Percentiles rank a stretch among this genome's conserved stretches.
Evolutionary conservation across 2,329 filamentous ascomycete species (phyloP).

Genomic region (Botryotinia globosa): DNA sequence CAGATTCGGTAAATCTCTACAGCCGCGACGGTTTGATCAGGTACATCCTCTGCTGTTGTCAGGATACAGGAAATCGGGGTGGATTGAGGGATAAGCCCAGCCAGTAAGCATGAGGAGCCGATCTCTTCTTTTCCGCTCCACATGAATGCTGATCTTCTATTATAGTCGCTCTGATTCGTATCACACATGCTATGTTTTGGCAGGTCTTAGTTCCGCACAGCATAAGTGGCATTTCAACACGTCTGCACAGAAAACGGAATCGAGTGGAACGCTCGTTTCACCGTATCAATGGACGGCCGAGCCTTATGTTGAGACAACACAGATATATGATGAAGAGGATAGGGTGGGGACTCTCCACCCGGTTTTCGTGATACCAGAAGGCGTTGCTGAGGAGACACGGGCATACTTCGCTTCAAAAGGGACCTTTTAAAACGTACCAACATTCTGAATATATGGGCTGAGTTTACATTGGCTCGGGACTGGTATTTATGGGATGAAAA

Average conservation of each 20-base stretch:
- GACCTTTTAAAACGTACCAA: conserved; percentile 28
- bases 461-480: conserved; percentile 8
- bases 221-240: conserved; percentile 56
- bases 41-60: conserved; percentile 88
- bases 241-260: conserved; percentile 39
- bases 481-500: conserved; percentile 2
- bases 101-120: conserved; percentile 57
- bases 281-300: conserved; percentile 43
- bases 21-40: conserved; percentile 80
- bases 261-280: conserved; percentile 34
- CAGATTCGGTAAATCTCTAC: conserved; percentile 55
- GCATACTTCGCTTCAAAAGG: conserved; percentile 36
- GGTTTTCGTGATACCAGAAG: conserved; percentile 78
- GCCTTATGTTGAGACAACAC: conserved; percentile 49
- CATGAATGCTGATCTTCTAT: conserved; percentile 25
- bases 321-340: conserved; percentile 70
- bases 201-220: conserved; percentile 79
- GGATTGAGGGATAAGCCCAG: conserved; percentile 92
- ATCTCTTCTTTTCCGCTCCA: conserved; percentile 21
- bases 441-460: background rate
- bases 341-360: conserved; percentile 72
- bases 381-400: conserved; percentile 38
- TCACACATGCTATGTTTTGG: conserved; percentile 88
- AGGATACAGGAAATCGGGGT: conserved; percentile 66
- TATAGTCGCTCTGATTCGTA: conserved; percentile 76